A percentile compares a stretch with the other conserved stretches of the same genome.
Evolutionary conservation across 305 asterid genomes (phyloP).

Genomic region (Nicotiana rustica): DNA sequence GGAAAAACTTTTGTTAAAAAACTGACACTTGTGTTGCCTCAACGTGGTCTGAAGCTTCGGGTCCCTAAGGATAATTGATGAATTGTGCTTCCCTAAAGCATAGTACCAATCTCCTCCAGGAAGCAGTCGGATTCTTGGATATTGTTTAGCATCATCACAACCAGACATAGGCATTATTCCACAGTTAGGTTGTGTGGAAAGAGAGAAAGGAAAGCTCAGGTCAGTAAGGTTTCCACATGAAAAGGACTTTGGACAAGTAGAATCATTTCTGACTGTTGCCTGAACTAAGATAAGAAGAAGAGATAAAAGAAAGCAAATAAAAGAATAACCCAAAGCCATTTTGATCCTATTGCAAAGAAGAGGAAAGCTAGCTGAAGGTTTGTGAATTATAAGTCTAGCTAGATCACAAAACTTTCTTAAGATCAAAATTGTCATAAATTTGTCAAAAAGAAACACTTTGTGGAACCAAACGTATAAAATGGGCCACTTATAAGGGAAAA

Average conservation of each 20-base stretch:
- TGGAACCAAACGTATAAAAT: not conserved
- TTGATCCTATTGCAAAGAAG: not conserved
- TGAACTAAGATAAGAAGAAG: not conserved
- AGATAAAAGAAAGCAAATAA: not conserved
- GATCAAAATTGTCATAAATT: no score
- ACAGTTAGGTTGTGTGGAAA: constrained; percentile 16
- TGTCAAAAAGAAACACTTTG: not conserved
- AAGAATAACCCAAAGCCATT: not conserved
- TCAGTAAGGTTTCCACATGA: constrained; percentile 11
- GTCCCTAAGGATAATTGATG: no score
- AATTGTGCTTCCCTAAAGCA: not conserved
- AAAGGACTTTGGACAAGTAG: constrained; percentile 26
- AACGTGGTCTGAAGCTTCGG: no score
- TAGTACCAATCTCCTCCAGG: not conserved
- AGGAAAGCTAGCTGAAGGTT: not conserved
- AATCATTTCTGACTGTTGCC: no score
- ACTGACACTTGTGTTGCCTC: no score
- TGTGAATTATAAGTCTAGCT: no score
- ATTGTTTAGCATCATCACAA: constrained; percentile 22
- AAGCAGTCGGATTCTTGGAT: not conserved
- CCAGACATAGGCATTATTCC: constrained; percentile 30
- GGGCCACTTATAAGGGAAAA: not conserved
- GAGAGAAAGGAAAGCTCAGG: constrained; percentile 32
- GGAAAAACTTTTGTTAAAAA: no score
- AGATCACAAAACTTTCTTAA: no score